Evolutionary conservation across 179 eudicot genomes (phyloP).

Genomic region (Gypsophila paniculata): DNA sequence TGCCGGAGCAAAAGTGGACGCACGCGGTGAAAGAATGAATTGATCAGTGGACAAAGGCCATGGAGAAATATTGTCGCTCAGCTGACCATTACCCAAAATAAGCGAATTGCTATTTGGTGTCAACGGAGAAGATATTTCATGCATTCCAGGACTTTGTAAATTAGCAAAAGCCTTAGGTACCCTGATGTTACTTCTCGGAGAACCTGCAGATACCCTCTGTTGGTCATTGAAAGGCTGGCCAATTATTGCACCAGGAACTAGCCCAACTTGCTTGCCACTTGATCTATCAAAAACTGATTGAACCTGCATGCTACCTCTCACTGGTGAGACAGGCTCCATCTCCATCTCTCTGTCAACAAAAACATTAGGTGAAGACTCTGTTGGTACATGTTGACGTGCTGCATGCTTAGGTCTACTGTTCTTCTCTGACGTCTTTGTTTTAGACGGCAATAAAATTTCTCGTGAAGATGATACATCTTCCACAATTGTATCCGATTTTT

Average conservation of each 20-base stretch:
- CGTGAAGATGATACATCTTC: slow-evolving; percentile 58
- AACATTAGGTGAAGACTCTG: slow-evolving; percentile 19
- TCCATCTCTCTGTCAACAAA: slow-evolving; percentile 44
- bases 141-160: slow-evolving; percentile 25
- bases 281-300: slow-evolving; percentile 22
- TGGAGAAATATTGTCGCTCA: slow-evolving; percentile 22
- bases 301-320: slow-evolving; percentile 32
- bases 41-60: slow-evolving; percentile 28
- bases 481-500: slow-evolving; percentile 54
- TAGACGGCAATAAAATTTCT: slow-evolving; percentile 25
- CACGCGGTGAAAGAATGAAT: slow-evolving; percentile 33
- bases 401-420: slow-evolving; percentile 25
- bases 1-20: slow-evolving; percentile 25
- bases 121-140: slow-evolving; percentile 27
- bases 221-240: slow-evolving; percentile 28
- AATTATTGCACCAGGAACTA: slow-evolving; percentile 16
- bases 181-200: slow-evolving; percentile 20
- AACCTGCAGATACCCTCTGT: slow-evolving; percentile 31
- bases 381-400: slow-evolving; percentile 21
- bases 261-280: slow-evolving; percentile 5
- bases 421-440: slow-evolving; percentile 31
- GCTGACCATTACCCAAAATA: slow-evolving; percentile 20
- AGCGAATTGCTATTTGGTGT: slow-evolving; percentile 13
- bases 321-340: slow-evolving; percentile 36
- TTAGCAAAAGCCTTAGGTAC: slow-evolving; percentile 28